These are phyloP conservation scores for Rubia peregrina DNA, from an alignment of 305 asterid species.

Conservation along the genomic window DNA sequence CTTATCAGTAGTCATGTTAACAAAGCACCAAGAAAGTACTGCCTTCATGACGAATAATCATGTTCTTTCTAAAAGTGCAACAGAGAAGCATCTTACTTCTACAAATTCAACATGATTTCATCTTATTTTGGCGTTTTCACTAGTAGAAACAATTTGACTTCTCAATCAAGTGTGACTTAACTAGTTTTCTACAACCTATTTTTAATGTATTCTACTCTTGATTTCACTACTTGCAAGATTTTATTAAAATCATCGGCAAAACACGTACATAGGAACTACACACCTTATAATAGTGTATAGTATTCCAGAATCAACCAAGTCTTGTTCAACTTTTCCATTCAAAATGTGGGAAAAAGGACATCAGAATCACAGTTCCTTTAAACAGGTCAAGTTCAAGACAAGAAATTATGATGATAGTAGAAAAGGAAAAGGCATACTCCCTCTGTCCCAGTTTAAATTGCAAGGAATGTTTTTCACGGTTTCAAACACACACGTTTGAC, in stretches of 20 bases:
- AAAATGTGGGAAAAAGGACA: slow-evolving; percentile 21
- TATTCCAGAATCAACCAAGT: slow-evolving; percentile 77
- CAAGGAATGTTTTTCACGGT: too few species aligned
- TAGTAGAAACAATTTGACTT: neutral
- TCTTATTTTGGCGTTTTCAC: too few species aligned
- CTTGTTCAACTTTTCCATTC: slow-evolving; percentile 83
- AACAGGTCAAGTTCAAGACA: neutral
- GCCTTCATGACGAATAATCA: too few species aligned
- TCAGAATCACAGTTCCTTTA: neutral
- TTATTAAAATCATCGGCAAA: slow-evolving; percentile 5
- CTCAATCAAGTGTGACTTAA: neutral
- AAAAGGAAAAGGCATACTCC: neutral
- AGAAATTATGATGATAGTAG: neutral
- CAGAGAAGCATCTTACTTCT: too few species aligned
- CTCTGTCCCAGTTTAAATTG: too few species aligned
- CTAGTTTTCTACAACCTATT: neutral
- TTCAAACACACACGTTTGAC: too few species aligned
- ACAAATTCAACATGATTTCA: too few species aligned
- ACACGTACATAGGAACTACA: slow-evolving; percentile 4
- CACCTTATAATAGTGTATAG: slow-evolving; percentile 91
- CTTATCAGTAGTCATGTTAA: too few species aligned
- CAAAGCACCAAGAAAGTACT: too few species aligned
- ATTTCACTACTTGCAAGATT: neutral
- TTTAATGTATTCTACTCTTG: neutral
- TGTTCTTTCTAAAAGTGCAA: too few species aligned